Evolutionary conservation across 108 stramenopile species (phyloP), one percentile per base, ranked within the genome.

Genomic region (Cyclostephanos invisitatus): DNA sequence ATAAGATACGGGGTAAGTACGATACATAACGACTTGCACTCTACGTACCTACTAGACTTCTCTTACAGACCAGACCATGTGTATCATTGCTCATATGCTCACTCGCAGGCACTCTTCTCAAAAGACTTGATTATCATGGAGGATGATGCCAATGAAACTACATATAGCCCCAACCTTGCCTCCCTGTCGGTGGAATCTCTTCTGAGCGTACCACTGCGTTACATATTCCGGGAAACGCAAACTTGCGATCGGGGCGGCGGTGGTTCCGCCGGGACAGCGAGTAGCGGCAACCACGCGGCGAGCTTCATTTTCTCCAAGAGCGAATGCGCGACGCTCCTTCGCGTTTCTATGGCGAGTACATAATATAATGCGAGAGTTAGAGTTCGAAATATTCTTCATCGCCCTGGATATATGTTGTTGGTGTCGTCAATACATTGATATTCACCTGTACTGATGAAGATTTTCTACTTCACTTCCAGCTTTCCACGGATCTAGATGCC

Each of bases 141-240:
- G 56, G 29, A 32, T 0, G 28, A 57, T 27, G 3, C 56, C 27
- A 27, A 25, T 29, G 56, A 57, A 12, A 32, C 32, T 32, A 57
- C 0, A 0, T 24, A 12, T 55, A 57, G 24, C 35, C 63, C 28
- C 5, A n/a, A 46, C 51, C 47, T 74, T 44, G 44, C 73, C 28
- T 47, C 64, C 40, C 59, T 57, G 25, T 74, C 73, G 24, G 40
- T 74, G 5, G 78, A 73, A 37, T 62, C 71, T 18, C 66, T 71
- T 0, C 53, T 80, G 1, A 58, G 56, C 10, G 67, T 80, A 22
- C 71, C 78, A 22, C 54, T 62, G 9, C 29, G 49, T 58, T 56
- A 61, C 44, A 80, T 80, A 35, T 80, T 80, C 61, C 78, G 72
- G 12, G 70, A 80, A 69, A 80, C 72, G 21, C 78, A 56, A 63